Evolutionary conservation across 139 green algal species (phyloP), one percentile per base, ranked within the genome.

Genomic region (Picochlorum sp.): DNA sequence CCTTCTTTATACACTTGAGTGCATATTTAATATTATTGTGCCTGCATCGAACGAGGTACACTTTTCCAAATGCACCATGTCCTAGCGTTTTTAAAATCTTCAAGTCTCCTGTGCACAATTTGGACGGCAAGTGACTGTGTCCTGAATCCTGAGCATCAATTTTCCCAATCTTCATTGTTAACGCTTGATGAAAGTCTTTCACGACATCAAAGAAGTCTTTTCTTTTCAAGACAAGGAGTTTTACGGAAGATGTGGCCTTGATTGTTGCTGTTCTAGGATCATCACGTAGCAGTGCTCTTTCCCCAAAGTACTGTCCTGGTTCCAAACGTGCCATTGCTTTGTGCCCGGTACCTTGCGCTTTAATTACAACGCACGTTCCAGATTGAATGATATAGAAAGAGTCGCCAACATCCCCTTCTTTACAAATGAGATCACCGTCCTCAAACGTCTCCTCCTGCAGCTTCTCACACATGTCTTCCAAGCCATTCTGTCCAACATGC

Each of bases 321-420:
- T 65, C 68, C 47, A 82, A 41, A 7, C 34, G 34, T 3, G 34
- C 34, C 1, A 41, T 41, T 10, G 8, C 34, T 41, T 41, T 41
- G 34, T 41, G 9, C 2, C 8, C 8, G 34, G 1, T 41, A 3
- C 6, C 34, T 0, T 41, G 34, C 8, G 34, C 34, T 41, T 41
- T 41, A 41, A 41, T 80, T 65, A 87, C 83, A 49, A 65, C 78
- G 74, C 95, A 90, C 18, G 63, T 66, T 15, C 89, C 90, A 13
- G 82, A 69, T 69, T 93, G 73, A n/a, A 95, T 79, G 61, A 97
- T 79, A 69, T 93, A 96, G 49, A 96, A 95, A 10, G 60, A 76
- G 67, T 95, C 82, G 2, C 85, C 87, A 45, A 56, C 20, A 30
- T 85, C 78, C 9, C 78, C 78, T 45, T 76, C 44, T 3, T 26